phyloP scores from a whole-genome alignment of 2,329 filamentous ascomycete species.

The Apiospora aurea region DNA sequence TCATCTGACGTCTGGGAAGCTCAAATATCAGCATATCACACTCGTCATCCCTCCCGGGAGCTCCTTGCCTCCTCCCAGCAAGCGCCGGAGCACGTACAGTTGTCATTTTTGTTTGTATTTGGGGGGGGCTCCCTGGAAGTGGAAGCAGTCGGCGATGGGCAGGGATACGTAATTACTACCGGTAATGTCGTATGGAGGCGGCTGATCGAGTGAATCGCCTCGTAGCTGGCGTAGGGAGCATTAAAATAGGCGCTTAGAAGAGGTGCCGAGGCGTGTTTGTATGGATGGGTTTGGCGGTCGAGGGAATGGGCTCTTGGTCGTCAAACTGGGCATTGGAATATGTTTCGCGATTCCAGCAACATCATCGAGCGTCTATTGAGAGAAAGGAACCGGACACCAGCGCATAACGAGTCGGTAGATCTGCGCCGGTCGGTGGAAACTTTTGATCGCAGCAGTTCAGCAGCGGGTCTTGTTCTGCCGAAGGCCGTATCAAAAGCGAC shows the following conservation, averaged over 20 bases:
- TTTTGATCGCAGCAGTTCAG: slow-evolving; percentile 18
- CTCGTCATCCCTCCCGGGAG: not conserved
- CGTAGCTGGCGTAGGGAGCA: not conserved
- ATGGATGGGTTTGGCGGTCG: slow-evolving; percentile 7
- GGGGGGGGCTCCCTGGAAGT: not conserved
- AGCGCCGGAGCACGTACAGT: slow-evolving; percentile 42
- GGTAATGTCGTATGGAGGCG: slow-evolving; percentile 4
- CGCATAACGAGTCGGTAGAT: slow-evolving; percentile 1
- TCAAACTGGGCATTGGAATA: slow-evolving; percentile 35
- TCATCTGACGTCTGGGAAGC: slow-evolving; percentile 36
- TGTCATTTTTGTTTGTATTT: slow-evolving; percentile 43
- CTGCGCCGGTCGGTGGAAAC: slow-evolving; percentile 11
- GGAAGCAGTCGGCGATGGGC: not conserved
- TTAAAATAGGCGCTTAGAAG: slow-evolving; percentile 8
- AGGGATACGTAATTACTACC: not conserved
- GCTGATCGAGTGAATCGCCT: slow-evolving; percentile 10
- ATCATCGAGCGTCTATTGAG: slow-evolving; percentile 37
- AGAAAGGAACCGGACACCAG: slow-evolving; percentile 29
- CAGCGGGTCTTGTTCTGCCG: slow-evolving; percentile 19
- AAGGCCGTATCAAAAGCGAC: slow-evolving; percentile 12
- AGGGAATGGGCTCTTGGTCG: not conserved
- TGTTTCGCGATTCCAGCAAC: slow-evolving; percentile 37
- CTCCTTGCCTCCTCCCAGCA: not conserved
- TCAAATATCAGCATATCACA: not conserved
- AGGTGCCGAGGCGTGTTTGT: slow-evolving; percentile 2